Base-by-base conservation (phyloP, 2,329 filamentous ascomycete species). In the Colletotrichum cuscutae region DNA sequence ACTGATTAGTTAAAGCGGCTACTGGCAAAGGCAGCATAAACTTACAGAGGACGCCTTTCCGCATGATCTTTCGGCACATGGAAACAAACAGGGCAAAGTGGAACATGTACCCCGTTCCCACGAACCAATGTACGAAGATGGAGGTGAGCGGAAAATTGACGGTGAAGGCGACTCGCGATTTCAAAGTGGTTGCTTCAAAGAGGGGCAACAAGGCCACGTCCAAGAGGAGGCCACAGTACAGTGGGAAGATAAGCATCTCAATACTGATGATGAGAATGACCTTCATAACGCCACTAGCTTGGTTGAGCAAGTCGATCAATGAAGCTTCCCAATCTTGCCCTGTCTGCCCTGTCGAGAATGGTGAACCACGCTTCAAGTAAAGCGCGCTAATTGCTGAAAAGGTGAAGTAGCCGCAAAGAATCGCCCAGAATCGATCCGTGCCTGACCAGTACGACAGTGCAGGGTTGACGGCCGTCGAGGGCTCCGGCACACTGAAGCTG, bases 71-170 rank as follows among this genome's bases (percentile, higher is more conserved):
- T 75, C 97, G 92, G 83, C 97, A 99, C 95, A 99, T 98, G 69
- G 95, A 97, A 22, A 99, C 97, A 80, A 99, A 99, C 3, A 99
- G 89, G 5, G 97, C 97, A 81, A 99, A 99, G 81, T 99, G 97
- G 84, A 99, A 99, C 97, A 99, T 99, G 83, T 99, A 99, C 75
- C 95, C 97, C 4, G 97, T 99, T 61, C 97, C 97, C 69, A 98
- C 93, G 79, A 99, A 99, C 97, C 97, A 99, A 81, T 99, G 97
- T 65, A 98, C 93, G 81, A 99, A 99, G 15, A 97, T 90, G 15
- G 96, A 98, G 0, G 95, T 98, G 76, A 96, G 89, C 0, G 97
- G 97, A 73, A 93, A 95, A 73, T 91, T 88, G 67, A 90, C 85
- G 2, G 94, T 94, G 78, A 98, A 99, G 4, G 91, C 85, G 64